A percentile compares a stretch with the other conserved stretches of the same genome.
Evolutionary conservation across 148 eudicot genomes (phyloP).

Genomic region (Camellia lanceoleosa): DNA sequence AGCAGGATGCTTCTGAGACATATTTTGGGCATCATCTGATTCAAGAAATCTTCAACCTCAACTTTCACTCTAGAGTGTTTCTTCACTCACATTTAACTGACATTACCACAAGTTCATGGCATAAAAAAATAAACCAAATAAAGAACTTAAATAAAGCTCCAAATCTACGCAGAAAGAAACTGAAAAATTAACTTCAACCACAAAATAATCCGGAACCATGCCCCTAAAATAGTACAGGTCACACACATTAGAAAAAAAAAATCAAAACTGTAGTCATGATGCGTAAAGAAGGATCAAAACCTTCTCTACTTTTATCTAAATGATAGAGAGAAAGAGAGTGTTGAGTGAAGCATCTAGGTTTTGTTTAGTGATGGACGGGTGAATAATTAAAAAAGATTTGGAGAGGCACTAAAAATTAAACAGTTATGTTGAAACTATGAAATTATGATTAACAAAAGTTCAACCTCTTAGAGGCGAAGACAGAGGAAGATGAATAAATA

Average conservation of each 20-base stretch:
- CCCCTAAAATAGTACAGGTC: neutral
- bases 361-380: neutral
- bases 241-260: neutral
- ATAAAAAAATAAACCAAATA: neutral
- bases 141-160: neutral
- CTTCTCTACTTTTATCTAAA: neutral
- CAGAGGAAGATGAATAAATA: neutral
- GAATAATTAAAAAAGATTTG: neutral
- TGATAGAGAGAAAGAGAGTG: neutral
- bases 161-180: neutral
- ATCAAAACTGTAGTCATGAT: neutral
- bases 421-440: neutral
- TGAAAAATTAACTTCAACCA: neutral
- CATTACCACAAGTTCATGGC: constrained; percentile 4
- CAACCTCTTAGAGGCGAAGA: neutral
- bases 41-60: constrained; percentile 9
- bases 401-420: neutral
- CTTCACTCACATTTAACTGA: constrained; percentile 9
- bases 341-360: neutral
- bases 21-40: constrained; percentile 36
- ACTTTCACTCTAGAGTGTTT: constrained; percentile 17
- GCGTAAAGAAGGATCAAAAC: neutral
- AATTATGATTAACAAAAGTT: neutral
- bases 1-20: constrained; percentile 30
- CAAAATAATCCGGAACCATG: neutral